These are phyloP conservation scores for Flagelloscypha sp. DNA, from an alignment of 768 basidiomycete genomes.

Conservation along the genomic window DNA sequence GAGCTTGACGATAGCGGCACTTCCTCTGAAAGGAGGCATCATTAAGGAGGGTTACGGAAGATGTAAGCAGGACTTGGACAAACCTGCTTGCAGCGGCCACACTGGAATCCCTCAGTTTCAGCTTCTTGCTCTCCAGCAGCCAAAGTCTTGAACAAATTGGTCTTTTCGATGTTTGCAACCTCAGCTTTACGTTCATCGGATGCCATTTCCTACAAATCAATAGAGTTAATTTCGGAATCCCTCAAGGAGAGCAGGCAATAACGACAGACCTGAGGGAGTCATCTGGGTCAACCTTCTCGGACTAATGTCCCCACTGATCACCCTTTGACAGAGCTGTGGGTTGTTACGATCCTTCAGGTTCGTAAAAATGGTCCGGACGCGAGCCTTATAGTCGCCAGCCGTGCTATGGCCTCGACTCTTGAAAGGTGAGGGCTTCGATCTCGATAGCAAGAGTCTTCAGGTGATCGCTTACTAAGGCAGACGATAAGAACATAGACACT, in stretches of 20 bases:
- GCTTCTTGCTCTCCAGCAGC: constrained; percentile 86
- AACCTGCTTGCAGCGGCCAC: constrained; percentile 84
- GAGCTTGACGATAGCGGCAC: constrained; percentile 90
- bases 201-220: constrained; percentile 86
- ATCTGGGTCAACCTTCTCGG: constrained; percentile 68
- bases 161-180: constrained; percentile 71
- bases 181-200: constrained; percentile 84
- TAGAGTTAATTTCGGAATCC: too few relatives aligned
- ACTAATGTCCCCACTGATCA: constrained; percentile 74
- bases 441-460: constrained; percentile 58
- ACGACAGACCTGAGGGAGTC: constrained; percentile 62
- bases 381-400: constrained; percentile 51
- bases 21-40: constrained; percentile 44
- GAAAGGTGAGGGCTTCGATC: constrained; percentile 62
- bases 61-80: not conserved
- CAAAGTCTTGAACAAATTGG: constrained; percentile 86
- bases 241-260: too few relatives aligned
- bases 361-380: constrained; percentile 82
- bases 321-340: constrained; percentile 72
- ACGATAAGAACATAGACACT: constrained; percentile 1
- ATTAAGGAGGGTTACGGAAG: constrained; percentile 4
- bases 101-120: constrained; percentile 98
- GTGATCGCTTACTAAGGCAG: constrained; percentile 53
- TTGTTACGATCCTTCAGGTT: constrained; percentile 97
- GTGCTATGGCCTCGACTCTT: constrained; percentile 35